Percentiles rank a stretch among this genome's conserved stretches.
phyloP scores from a whole-genome alignment of 805 yeast species.

The Candida sakaeoensis region DNA sequence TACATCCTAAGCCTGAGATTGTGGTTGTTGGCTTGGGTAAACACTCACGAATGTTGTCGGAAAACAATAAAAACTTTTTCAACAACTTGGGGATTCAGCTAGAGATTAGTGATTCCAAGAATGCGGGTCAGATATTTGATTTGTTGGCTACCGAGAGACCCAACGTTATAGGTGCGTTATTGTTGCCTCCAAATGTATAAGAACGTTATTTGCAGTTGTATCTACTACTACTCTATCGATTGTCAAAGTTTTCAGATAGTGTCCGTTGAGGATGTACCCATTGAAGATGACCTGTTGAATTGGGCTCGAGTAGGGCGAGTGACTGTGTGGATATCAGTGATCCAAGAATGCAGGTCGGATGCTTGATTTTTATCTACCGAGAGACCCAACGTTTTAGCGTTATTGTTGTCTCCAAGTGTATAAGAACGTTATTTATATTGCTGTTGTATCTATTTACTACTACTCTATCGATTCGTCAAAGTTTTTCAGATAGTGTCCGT shows the following conservation, averaged over 20 bases:
- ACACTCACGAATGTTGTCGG: slow-evolving; percentile 58
- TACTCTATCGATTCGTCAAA: slow-evolving; percentile 5
- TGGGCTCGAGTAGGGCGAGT: too few relatives aligned
- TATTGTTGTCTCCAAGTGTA: too few relatives aligned
- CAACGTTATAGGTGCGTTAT: slow-evolving; percentile 63
- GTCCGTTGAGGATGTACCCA: slow-evolving; percentile 3
- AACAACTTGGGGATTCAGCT: slow-evolving; percentile 62
- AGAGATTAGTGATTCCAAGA: slow-evolving; percentile 60
- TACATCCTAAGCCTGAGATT: slow-evolving; percentile 77
- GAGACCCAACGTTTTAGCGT: too few relatives aligned
- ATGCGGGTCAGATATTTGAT: slow-evolving; percentile 69
- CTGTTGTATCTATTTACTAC: too few relatives aligned
- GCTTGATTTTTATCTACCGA: too few relatives aligned
- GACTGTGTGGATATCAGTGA: too few relatives aligned
- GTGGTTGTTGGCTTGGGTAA: slow-evolving; percentile 69
- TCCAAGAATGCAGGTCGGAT: too few relatives aligned
- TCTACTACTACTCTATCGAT: neutral
- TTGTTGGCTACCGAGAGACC: slow-evolving; percentile 79
- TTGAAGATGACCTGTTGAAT: too few relatives aligned
- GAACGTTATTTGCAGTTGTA: neutral
- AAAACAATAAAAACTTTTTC: slow-evolving; percentile 47
- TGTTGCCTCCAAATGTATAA: slow-evolving; percentile 64
- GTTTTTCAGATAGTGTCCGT: neutral
- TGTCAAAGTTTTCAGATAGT: too few relatives aligned
- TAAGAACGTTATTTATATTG: too few relatives aligned